phyloP scores from a whole-genome alignment of 1,284 basidiomycete species.

The Meira miltonrushii region DNA sequence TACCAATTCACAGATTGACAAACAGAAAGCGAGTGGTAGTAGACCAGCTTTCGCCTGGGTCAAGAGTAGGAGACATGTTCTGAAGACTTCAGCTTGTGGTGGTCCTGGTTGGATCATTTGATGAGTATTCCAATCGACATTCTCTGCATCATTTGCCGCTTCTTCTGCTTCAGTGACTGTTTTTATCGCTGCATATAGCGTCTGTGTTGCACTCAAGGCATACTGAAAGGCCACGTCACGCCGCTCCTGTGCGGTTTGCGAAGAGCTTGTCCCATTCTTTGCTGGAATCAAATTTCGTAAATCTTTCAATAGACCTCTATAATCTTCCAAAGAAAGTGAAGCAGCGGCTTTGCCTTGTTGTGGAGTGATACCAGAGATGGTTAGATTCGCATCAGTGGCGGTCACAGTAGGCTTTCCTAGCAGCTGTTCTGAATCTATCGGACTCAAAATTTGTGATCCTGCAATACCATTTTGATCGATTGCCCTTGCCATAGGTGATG shows the following conservation, averaged over 20 bases:
- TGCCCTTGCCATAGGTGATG: slow-evolving; percentile 1
- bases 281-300: slow-evolving; percentile 17
- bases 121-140: background rate
- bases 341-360: background rate
- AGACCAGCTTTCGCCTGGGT: slow-evolving; percentile 16
- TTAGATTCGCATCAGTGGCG: background rate
- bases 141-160: slow-evolving; percentile 1
- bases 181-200: slow-evolving; percentile 26
- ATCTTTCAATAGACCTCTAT: slow-evolving; percentile 21
- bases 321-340: slow-evolving; percentile 9
- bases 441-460: background rate
- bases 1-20: slow-evolving; percentile 30
- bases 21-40: slow-evolving; percentile 18
- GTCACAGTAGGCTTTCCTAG: background rate
- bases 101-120: background rate
- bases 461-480: background rate
- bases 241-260: slow-evolving; percentile 20
- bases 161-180: slow-evolving; percentile 18
- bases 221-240: slow-evolving; percentile 25
- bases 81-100: slow-evolving; percentile 28
- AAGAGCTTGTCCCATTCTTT: background rate
- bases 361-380: background rate
- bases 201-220: slow-evolving; percentile 22
- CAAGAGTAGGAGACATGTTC: slow-evolving; percentile 28
- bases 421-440: background rate